Percentiles rank a stretch among this genome's conserved stretches.
Conservation (phyloP, 78 protist genomes). For the Chrysochromulina tobinii region DNA sequence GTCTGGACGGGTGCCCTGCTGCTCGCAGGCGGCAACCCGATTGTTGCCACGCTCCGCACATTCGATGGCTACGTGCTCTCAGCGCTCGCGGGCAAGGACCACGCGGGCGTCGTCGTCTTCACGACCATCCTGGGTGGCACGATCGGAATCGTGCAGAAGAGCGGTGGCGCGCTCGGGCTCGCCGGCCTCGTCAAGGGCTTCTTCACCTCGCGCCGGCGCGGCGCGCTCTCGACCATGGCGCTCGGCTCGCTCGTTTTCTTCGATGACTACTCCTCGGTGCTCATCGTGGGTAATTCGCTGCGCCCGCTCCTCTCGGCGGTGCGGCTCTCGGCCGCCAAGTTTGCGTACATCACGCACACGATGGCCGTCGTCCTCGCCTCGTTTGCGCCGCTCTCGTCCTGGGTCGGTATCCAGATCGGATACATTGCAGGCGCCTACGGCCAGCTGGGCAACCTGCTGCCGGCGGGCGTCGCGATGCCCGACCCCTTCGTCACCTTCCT, state of each 20-base stretch:
- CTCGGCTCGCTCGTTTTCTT: neutral
- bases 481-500: neutral
- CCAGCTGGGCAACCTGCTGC: neutral
- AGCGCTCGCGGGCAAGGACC: neutral
- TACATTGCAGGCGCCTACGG: neutral
- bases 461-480: neutral
- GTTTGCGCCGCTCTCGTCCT: constrained; percentile 32
- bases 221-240: neutral
- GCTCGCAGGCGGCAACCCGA: neutral
- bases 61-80: neutral
- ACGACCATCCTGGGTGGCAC: neutral
- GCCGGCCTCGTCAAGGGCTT: neutral
- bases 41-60: neutral
- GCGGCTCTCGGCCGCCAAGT: neutral
- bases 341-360: neutral
- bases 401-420: constrained; percentile 22
- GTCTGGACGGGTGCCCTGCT: neutral
- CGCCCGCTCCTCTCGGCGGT: neutral
- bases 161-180: constrained; percentile 22
- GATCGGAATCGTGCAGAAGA: neutral
- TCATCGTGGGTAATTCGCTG: neutral
- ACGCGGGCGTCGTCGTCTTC: constrained; percentile 18
- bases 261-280: constrained; percentile 17
- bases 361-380: neutral
- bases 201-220: neutral